Base-by-base conservation (phyloP, 352 stramenopile genomes). In the Globisporangium middletonii region DNA sequence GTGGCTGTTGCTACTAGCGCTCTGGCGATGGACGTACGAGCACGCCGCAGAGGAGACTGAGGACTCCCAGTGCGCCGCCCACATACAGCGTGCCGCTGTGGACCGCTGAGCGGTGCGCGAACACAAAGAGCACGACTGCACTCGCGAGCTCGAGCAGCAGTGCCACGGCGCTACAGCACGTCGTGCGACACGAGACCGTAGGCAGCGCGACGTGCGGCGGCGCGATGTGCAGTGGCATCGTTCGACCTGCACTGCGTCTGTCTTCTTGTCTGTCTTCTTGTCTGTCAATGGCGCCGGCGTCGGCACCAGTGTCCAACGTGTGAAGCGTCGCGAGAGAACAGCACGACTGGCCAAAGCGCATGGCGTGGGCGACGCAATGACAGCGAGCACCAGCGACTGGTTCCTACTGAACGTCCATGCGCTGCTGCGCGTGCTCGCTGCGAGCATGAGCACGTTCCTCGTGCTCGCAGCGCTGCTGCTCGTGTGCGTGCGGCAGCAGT, bases 101-200 rank as follows among this genome's bases (percentile, higher is more conserved):
- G 19, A 89, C 67, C 28, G 67, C 54, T 6, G 71, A 50, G 45
- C 76, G 47, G 9, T 67, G 65, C 55, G 76, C 78, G 16, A 89
- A 53, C 11, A 64, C 52, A 44, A 85, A 86, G 37, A 73, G 65
- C 12, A 66, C 60, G 15, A 52, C 44, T 16, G 73, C 75, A 23
- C 69, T 70, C 9, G 44, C 37, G 19, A 85, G 19, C 54, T 86
- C 79, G 7, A 75, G 30, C 6, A 87, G 33, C 45, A 87, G 43
- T 11, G 87, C 2, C 2, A 68, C 54, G 18, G 58, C 49, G 19
- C 66, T 73, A 19, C 63, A 67, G 42, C 72, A 84, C 56, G 72
- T 74, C n/a, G 74, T 79, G 51, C 67, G 69, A 57, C 66, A 77
- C 27, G 64, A 74, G 50, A 85, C 84, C 35, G 53, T 15, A 41